Conservation (phyloP, 2,329 filamentous ascomycete species). For the Xylaria digitata region DNA sequence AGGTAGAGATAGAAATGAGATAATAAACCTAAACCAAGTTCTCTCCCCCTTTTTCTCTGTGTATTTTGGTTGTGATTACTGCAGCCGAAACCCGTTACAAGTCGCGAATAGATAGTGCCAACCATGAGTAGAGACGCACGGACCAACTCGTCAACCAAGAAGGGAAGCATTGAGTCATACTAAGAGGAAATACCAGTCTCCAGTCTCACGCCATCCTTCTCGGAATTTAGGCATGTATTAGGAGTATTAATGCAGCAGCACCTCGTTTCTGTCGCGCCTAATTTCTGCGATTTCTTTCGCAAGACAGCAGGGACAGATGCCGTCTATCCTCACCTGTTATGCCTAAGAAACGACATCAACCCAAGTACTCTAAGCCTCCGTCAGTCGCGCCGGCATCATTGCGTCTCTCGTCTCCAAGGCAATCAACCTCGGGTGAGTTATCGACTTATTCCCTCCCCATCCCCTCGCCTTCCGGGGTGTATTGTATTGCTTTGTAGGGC, state of each 20-base stretch:
- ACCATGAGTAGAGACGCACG: too few species aligned
- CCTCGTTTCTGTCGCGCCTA: background rate
- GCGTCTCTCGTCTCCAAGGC: constrained; percentile 53
- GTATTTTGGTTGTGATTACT: too few species aligned
- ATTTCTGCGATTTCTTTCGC: constrained; percentile 39
- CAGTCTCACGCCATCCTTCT: background rate
- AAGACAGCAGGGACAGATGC: constrained; percentile 37
- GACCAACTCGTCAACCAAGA: too few species aligned
- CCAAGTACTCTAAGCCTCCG: constrained; percentile 68
- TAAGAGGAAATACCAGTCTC: too few species aligned
- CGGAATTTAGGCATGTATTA: background rate
- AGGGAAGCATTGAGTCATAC: too few species aligned
- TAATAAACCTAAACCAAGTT: too few species aligned
- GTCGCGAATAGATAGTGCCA: too few species aligned
- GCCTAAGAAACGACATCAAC: constrained; percentile 72
- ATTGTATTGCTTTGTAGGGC: background rate
- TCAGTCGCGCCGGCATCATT: constrained; percentile 65
- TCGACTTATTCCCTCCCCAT: background rate
- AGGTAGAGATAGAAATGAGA: too few species aligned
- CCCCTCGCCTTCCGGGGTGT: background rate
- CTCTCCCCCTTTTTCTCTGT: too few species aligned
- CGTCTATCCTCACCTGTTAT: constrained; percentile 54
- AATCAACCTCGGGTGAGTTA: constrained; percentile 43
- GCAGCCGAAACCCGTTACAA: too few species aligned
- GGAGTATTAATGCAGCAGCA: background rate